phyloP scores from a whole-genome alignment of 768 basidiomycete species.

The Leccinum boreale region DNA sequence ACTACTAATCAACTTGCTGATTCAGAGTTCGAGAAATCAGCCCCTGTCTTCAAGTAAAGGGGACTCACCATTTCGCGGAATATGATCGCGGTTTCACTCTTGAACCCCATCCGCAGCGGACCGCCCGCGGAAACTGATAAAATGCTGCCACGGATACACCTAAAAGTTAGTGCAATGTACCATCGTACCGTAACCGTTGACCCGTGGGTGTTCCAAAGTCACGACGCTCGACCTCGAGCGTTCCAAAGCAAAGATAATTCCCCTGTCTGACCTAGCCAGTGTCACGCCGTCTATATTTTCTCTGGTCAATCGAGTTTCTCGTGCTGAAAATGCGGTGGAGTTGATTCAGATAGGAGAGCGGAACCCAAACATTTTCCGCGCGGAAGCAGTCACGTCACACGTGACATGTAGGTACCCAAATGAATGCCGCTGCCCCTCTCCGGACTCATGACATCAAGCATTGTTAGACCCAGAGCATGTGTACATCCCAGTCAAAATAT shows the following conservation, averaged over 20 bases:
- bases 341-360: neutral
- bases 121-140: neutral
- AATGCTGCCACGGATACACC: neutral
- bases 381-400: neutral
- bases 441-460: no score
- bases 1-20: neutral
- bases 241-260: neutral
- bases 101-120: neutral
- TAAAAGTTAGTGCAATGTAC: neutral
- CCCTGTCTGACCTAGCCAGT: neutral
- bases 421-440: neutral
- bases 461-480: no score
- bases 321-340: neutral
- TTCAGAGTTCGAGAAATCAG: neutral
- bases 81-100: slow-evolving; percentile 1
- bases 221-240: neutral
- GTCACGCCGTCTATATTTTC: neutral
- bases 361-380: neutral
- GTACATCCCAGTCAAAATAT: neutral
- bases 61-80: slow-evolving; percentile 3
- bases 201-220: neutral
- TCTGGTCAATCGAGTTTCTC: neutral
- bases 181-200: neutral
- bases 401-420: neutral
- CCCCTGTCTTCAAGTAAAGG: slow-evolving; percentile 5